A percentile compares a stretch with the other conserved stretches of the same genome.
These are phyloP conservation scores for Arxiozyma telluris DNA, from an alignment of 1,139 yeast genomes.

Conservation along the genomic window DNA sequence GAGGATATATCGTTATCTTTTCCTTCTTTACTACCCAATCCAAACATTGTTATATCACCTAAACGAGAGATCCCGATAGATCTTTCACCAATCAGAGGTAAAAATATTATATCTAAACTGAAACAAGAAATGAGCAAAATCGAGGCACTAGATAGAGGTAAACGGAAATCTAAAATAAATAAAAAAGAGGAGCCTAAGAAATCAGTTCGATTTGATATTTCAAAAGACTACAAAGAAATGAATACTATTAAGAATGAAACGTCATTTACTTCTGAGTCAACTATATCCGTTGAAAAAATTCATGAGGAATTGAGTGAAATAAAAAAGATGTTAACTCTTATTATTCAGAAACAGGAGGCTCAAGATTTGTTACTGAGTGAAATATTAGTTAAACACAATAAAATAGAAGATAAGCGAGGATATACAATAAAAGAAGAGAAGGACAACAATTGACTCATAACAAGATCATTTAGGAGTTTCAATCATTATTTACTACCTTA, in stretches of 20 bases:
- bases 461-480: neutral
- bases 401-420: neutral
- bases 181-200: conserved; percentile 6
- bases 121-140: conserved; percentile 4
- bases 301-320: neutral
- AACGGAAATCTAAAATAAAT: conserved; percentile 14
- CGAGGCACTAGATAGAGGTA: neutral
- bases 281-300: neutral
- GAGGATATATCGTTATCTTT: neutral
- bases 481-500: neutral
- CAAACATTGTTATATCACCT: neutral
- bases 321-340: neutral
- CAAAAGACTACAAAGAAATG: conserved; percentile 1
- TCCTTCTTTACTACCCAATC: neutral
- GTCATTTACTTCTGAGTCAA: neutral
- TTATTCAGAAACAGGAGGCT: conserved; percentile 2
- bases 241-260: conserved; percentile 2
- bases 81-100: conserved; percentile 3
- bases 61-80: neutral
- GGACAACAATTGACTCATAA: neutral
- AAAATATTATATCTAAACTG: conserved; percentile 3
- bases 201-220: conserved; percentile 15
- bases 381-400: neutral
- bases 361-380: neutral
- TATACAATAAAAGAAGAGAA: neutral